Base-by-base conservation (phyloP, 2,329 filamentous ascomycete species). In the Aspergillus floridensis region DNA sequence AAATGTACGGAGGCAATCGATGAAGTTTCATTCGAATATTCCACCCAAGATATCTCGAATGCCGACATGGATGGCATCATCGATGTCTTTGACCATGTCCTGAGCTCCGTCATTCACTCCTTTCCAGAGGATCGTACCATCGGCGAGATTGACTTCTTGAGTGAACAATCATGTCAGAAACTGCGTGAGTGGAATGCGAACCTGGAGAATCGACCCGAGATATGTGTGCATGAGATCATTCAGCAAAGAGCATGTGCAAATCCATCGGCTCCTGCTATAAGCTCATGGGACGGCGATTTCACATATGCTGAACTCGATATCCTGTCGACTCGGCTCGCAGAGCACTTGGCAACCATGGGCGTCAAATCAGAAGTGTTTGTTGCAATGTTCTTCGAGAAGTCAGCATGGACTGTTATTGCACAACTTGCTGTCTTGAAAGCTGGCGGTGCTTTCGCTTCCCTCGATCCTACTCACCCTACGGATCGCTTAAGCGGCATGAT, bases 21-120 rank as follows among this genome's bases (percentile, higher is more conserved):
- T 3, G 74, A 87, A 22, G 69, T 76, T 2, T 81, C 85, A 56
- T 77, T 88, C 22, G 80, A 80, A 35, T 74, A 76, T 3, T 78
- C 84, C n/a, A 78, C 80, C 0, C 77, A 79, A 47, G 73, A 81
- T 22, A 76, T 89, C 24, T 81, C 82, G 50, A 58, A 63, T 4
- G 61, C 59, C 24, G 68, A 75, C 26, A 66, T 70, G 4, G 64
- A 65, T 7, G 69, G 72, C 59, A 61, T 77, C 19, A 67, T 73
- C 48, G 68, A 71, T 49, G 68, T 70, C 12, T 77, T 76, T 22
- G 65, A 71, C 22, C 68, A 73, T 24, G 65, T 74, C 6, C 31
- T 77, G 21, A 57, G 66, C 5, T 70, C 72, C 8, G 59, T 76
- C 4, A 60, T 72, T 7, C 58, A 61, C 1, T 24, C 57, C 3